Base-by-base conservation (phyloP, 768 basidiomycete genomes). In the Terana coerulea region DNA sequence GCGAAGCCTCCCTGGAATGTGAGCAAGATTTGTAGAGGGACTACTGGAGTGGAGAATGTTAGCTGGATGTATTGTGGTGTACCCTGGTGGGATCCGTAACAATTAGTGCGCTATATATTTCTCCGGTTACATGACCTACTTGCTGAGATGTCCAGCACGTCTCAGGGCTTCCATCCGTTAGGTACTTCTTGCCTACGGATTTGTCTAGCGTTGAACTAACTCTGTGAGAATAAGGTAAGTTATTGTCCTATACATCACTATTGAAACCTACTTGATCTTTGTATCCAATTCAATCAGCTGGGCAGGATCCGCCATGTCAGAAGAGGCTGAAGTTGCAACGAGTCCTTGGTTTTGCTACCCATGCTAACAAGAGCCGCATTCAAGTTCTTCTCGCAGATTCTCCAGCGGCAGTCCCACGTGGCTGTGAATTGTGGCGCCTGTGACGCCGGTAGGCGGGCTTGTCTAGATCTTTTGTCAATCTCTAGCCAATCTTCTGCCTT, bases 1-100 rank as follows among this genome's bases (percentile, higher is more conserved):
- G 86, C 91, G 64, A 93, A 92, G 1, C 90, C 90, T 12, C 90
- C 90, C 72, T 93, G 90, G 61, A 93, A 93, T 1, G 85, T 90
- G 55, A 91, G 54, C 17, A 69, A 71, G 15, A 91, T 57, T 22
- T 70, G 72, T 55, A 69, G 74, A 3, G 86, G 87, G 30, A 76
- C 59, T n/a, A 88, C 79, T 43, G 65, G 74, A 5, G 67, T 59
- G 5, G 70, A 43, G 58, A 91, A 92, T 3, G 66, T 65, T 24
- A 91, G 67, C 47, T 88, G 86, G 55, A 92, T 77, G 57, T 72
- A 83, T 69, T 91, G 90, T 1, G 88, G 88, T 10, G 83, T 72
- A 21, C 88, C 88, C 90, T 91, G 58, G n/a, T 37, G 14, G 14
- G 17, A 5, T 12, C 9, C n/a, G 46, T 2, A 41, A 41, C 10